Conservation (phyloP, 768 basidiomycete species). For the Serendipita sp. region DNA sequence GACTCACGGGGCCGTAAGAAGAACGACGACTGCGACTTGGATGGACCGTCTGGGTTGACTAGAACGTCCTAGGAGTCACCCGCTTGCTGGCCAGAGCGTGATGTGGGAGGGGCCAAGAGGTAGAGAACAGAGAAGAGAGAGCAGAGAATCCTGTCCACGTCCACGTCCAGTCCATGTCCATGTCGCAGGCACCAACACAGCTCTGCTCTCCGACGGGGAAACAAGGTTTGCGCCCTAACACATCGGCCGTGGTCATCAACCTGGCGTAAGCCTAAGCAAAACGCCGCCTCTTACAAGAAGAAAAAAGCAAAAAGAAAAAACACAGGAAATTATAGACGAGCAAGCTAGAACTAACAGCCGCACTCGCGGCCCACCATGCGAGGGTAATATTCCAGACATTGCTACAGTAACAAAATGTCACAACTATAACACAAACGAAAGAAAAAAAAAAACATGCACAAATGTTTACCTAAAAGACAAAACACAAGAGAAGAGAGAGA, state of each 20-base stretch:
- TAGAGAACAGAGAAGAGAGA: neutral
- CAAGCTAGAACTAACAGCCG: neutral
- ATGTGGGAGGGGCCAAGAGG: neutral
- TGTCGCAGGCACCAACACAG: neutral
- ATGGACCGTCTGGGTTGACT: neutral
- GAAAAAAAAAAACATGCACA: too few species aligned
- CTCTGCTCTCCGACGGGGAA: too few species aligned
- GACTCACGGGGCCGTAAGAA: neutral
- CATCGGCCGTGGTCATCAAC: neutral
- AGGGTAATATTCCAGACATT: too few species aligned
- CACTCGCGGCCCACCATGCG: neutral
- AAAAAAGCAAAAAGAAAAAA: too few species aligned
- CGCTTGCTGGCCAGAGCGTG: neutral
- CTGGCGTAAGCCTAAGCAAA: neutral
- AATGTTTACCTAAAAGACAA: neutral
- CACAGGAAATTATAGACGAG: too few species aligned
- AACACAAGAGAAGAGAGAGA: neutral
- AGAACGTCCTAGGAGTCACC: neutral
- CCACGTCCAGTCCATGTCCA: too few species aligned
- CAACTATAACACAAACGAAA: neutral
- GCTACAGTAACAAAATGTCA: neutral
- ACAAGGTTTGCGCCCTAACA: neutral
- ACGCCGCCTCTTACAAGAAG: too few species aligned
- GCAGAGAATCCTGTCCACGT: too few species aligned
- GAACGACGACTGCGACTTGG: neutral